Evolutionary conservation across 2,329 filamentous ascomycete species (phyloP).

Genomic region (Chrysoporthe deuterocubensis): DNA sequence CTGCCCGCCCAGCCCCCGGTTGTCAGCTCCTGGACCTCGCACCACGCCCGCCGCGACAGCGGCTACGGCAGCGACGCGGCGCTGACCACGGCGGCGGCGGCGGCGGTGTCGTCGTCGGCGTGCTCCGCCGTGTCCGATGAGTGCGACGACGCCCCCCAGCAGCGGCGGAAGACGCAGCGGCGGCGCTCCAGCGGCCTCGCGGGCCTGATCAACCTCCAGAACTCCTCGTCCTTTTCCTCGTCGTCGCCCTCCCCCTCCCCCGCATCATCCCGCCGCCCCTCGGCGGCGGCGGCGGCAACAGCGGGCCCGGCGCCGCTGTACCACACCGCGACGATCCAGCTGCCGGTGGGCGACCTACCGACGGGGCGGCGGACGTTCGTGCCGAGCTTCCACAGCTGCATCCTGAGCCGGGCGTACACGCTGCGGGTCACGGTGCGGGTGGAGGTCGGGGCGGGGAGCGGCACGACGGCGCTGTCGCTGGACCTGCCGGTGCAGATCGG

Average conservation of each 20-base stretch:
- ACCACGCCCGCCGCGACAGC: constrained; percentile 52
- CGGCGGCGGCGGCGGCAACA: constrained; percentile 11
- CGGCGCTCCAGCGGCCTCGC: constrained; percentile 11
- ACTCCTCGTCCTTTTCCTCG: too few species aligned
- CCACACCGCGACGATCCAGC: constrained; percentile 47
- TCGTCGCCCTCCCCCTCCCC: too few species aligned
- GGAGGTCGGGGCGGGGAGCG: constrained; percentile 36
- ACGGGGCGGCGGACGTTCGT: constrained; percentile 53
- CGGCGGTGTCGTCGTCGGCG: too few species aligned
- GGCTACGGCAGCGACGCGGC: constrained; percentile 54
- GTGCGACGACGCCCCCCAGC: constrained; percentile 28
- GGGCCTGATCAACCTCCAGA: background rate
- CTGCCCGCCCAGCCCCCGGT: constrained; percentile 43
- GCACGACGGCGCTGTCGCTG: constrained; percentile 48
- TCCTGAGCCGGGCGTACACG: constrained; percentile 59
- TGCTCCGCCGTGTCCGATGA: constrained; percentile 32
- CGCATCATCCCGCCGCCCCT: background rate
- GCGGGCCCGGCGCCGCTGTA: constrained; percentile 37
- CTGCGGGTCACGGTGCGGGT: constrained; percentile 50
- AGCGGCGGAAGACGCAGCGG: constrained; percentile 12
- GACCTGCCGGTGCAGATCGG: constrained; percentile 56
- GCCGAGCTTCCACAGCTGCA: constrained; percentile 63
- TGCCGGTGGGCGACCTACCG: constrained; percentile 53
- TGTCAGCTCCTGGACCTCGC: constrained; percentile 47
- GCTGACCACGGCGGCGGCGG: constrained; percentile 35